Percentiles rank a stretch among this genome's conserved stretches.
Evolutionary conservation across 306 rosid species (phyloP).

Genomic region (Cucumis cinereus): DNA sequence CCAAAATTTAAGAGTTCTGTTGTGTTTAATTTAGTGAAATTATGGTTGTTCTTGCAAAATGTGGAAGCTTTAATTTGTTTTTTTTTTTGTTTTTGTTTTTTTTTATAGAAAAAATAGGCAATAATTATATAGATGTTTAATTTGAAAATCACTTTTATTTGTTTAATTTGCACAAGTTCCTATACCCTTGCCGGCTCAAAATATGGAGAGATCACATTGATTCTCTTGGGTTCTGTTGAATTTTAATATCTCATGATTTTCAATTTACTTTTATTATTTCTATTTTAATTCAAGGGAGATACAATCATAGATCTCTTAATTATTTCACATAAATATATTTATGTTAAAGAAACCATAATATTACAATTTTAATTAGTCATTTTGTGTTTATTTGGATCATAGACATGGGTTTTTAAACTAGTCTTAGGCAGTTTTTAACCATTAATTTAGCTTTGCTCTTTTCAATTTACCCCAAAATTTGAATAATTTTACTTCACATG

Average conservation of each 20-base stretch:
- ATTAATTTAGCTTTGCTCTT: too few species aligned
- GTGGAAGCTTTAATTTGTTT: too few species aligned
- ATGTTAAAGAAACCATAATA: not conserved
- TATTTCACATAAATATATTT: too few species aligned
- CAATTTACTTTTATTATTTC: not conserved
- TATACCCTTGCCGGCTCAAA: constrained; percentile 7
- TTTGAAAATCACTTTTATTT: not conserved
- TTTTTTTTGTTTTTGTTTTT: too few species aligned
- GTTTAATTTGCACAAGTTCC: constrained; percentile 7
- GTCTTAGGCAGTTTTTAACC: too few species aligned
- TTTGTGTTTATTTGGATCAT: too few species aligned
- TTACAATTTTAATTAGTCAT: not conserved
- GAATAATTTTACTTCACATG: not conserved
- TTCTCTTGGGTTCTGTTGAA: not conserved
- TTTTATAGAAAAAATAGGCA: not conserved
- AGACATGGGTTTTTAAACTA: too few species aligned
- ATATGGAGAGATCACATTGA: constrained; percentile 3
- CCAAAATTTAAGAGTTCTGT: not conserved
- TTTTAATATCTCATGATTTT: not conserved
- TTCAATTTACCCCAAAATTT: not conserved
- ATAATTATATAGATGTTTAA: not conserved
- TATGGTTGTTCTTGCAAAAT: too few species aligned
- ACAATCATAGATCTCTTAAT: not conserved
- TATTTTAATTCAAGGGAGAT: too few species aligned
- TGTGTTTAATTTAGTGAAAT: too few species aligned